Evolutionary conservation across 1,284 basidiomycete species (phyloP), one percentile per base, ranked within the genome.

Genomic region (Leucocoprinus gongylophorus): DNA sequence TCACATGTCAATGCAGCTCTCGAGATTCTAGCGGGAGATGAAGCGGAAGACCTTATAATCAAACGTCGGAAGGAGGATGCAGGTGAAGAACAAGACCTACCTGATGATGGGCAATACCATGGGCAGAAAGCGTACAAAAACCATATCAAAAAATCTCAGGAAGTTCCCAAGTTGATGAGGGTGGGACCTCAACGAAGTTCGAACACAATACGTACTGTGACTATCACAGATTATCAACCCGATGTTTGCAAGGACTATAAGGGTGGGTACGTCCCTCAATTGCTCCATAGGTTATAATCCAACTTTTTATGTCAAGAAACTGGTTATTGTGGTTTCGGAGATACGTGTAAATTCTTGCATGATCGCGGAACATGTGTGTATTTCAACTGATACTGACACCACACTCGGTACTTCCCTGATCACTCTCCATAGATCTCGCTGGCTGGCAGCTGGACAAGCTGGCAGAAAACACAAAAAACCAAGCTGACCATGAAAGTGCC

Each of bases 181-280:
- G 80, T 91, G 5, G 93, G 91, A 1, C 93, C 93, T 40, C 90
- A 94, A 64, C 72, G 88, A 54, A 85, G 77, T 41, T 81, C 82
- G 7, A 87, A 74, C 62, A 97, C 95, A 54, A 95, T 99, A 58
- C 81, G 93, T 52, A 95, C 91, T 1, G 94, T 97, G 50, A 98
- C 95, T 0, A 85, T 98, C 52, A 80, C 93, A 46, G 97, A 99
- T 73, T 99, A 98, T 70, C 97, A 99, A 70, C 95, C 97, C 2
- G 95, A 98, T 64, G 91, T 98, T 18, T 99, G 97, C 71, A 99
- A 99, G 69, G 95, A 98, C 69, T 99, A 99, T 71, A 98, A 97
- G 82, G 91, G 90, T 90, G 58, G 54, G 79, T 73, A 15, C 33
- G 48, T 23, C 20, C 20, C 15, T 54, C 21, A 29, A 15, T 39